phyloP scores from a whole-genome alignment of 352 stramenopile genomes.

The Pythium scleroteichum region DNA sequence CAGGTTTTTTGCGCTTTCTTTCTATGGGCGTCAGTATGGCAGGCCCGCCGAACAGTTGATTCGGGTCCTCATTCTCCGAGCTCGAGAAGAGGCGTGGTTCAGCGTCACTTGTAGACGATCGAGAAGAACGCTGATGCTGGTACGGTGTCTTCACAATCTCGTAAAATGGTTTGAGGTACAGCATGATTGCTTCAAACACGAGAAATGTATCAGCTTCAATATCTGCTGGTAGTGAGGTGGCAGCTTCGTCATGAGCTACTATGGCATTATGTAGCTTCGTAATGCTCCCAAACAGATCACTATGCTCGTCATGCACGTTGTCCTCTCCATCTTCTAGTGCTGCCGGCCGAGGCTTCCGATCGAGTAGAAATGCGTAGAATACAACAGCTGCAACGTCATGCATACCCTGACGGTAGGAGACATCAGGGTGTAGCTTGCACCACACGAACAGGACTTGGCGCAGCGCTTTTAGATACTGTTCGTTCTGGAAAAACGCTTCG shows the following conservation, averaged over 20 bases:
- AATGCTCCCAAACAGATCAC: conserved; percentile 26
- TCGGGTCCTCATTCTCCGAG: conserved; percentile 28
- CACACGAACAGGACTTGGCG: conserved; percentile 83
- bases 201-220: conserved; percentile 70
- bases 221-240: conserved; percentile 33
- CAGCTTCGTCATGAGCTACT: conserved; percentile 5
- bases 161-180: conserved; percentile 80
- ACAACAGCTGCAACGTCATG: conserved; percentile 81
- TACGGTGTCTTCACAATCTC: conserved; percentile 56
- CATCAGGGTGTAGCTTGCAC: conserved; percentile 76
- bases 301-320: conserved; percentile 1
- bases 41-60: conserved; percentile 27
- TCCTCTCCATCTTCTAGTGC: conserved; percentile 4
- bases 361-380: conserved; percentile 61
- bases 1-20: conserved; percentile 34
- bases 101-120: not conserved
- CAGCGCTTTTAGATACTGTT: conserved; percentile 56
- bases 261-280: conserved; percentile 4
- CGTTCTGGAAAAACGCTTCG: conserved; percentile 78
- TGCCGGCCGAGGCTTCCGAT: conserved; percentile 23
- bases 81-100: conserved; percentile 34
- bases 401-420: conserved; percentile 87
- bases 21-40: conserved; percentile 16
- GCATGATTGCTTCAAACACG: conserved; percentile 75
- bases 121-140: conserved; percentile 17